phyloP scores from a whole-genome alignment of 2,329 filamentous ascomycete species.

The Incumbomyces delicatus region DNA sequence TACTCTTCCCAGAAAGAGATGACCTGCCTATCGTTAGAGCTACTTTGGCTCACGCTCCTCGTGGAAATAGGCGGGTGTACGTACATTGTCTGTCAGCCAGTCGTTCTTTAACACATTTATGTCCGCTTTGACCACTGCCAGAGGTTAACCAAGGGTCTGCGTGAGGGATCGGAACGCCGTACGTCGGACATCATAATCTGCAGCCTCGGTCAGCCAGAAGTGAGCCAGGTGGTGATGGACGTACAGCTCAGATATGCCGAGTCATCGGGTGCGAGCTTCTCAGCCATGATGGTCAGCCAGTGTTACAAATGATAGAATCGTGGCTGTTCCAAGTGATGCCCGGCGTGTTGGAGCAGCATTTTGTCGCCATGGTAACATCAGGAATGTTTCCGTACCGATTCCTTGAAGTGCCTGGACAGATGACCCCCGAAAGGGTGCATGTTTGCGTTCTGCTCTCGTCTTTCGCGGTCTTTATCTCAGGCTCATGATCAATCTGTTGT shows the following conservation, averaged over 20 bases:
- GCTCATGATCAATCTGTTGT: slow-evolving; percentile 11
- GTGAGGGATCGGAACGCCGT: slow-evolving; percentile 24
- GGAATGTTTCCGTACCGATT: slow-evolving; percentile 31
- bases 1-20: slow-evolving; percentile 98
- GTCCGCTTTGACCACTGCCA: slow-evolving; percentile 74
- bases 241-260: slow-evolving; percentile 58
- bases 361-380: not conserved
- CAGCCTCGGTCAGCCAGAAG: not conserved
- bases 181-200: slow-evolving; percentile 58
- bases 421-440: slow-evolving; percentile 46
- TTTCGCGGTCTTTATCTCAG: not conserved
- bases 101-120: slow-evolving; percentile 79
- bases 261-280: slow-evolving; percentile 50
- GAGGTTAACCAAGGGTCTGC: slow-evolving; percentile 4
- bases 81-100: slow-evolving; percentile 93
- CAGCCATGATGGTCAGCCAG: slow-evolving; percentile 11
- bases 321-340: not conserved
- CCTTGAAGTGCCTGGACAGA: slow-evolving; percentile 42
- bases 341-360: not conserved
- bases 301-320: not conserved
- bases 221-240: slow-evolving; percentile 24
- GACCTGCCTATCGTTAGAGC: slow-evolving; percentile 45
- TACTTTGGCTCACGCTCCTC: no score
- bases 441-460: not conserved
- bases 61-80: slow-evolving; percentile 23